A percentile compares a stretch with the other conserved stretches of the same genome.
Conservation (phyloP, 768 basidiomycete genomes). For the Tulasnella sp. region DNA sequence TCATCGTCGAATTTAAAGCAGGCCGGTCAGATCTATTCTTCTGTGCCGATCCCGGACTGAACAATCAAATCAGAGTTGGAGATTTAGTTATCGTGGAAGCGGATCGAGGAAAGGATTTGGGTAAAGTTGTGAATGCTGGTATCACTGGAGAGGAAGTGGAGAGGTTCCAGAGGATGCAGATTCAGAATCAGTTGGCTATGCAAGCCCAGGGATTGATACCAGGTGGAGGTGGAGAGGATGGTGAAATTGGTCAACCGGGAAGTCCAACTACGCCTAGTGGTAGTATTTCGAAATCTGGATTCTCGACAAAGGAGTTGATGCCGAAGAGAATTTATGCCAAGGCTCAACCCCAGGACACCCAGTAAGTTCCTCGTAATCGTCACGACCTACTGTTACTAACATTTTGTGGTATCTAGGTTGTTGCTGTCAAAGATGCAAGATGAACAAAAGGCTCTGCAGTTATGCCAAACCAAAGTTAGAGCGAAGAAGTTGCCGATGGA, state of each 20-base stretch:
- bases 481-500: conserved; percentile 97
- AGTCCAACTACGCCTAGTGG: conserved; percentile 14
- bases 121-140: conserved; percentile 81
- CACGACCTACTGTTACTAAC: not conserved
- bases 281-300: too few species aligned
- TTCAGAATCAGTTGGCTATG: conserved; percentile 37
- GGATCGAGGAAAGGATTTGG: conserved; percentile 85
- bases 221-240: conserved; percentile 27
- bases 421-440: conserved; percentile 76
- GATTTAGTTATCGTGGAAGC: conserved; percentile 96
- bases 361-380: conserved; percentile 34
- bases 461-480: conserved; percentile 83
- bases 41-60: conserved; percentile 45
- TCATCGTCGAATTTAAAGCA: conserved; percentile 96
- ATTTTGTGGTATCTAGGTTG: conserved; percentile 33
- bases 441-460: conserved; percentile 79
- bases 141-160: conserved; percentile 85
- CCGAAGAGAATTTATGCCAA: conserved; percentile 95
- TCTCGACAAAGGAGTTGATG: conserved; percentile 81
- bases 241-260: conserved; percentile 20
- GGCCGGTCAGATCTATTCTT: conserved; percentile 93
- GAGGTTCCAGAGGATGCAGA: conserved; percentile 74
- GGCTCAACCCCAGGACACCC: conserved; percentile 67
- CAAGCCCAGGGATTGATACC: conserved; percentile 31
- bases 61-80: conserved; percentile 57